A percentile compares a stretch with the other conserved stretches of the same genome.
phyloP scores from a whole-genome alignment of 331 rosid genomes.

The Phaseolus coccineus region DNA sequence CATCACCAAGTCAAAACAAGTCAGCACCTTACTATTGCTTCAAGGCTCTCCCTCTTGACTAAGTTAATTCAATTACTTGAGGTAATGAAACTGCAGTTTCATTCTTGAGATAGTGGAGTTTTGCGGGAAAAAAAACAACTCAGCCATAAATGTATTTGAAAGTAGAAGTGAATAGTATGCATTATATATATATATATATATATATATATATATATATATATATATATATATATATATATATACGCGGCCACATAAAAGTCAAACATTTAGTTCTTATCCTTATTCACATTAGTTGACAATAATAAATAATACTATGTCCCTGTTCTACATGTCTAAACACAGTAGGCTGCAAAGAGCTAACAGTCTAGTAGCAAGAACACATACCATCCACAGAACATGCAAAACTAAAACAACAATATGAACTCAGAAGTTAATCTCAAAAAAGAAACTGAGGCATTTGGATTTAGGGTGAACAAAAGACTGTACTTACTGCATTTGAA shows the following conservation, averaged over 20 bases:
- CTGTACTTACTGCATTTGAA: slow-evolving; percentile 61
- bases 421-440: slow-evolving; percentile 22
- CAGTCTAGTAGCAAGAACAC: slow-evolving; percentile 29
- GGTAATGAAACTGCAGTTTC: background rate
- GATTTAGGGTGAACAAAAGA: slow-evolving; percentile 28
- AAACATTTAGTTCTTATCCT: background rate
- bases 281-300: slow-evolving; percentile 3
- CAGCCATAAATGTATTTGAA: background rate
- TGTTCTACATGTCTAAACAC: slow-evolving; percentile 18
- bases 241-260: background rate
- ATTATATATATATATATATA: too few species aligned
- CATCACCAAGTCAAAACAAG: background rate
- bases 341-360: slow-evolving; percentile 4
- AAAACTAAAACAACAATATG: slow-evolving; percentile 20
- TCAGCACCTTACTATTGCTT: background rate
- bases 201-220: too few species aligned
- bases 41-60: background rate
- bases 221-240: too few species aligned
- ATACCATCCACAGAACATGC: background rate
- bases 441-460: background rate
- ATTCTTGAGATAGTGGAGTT: slow-evolving; percentile 10
- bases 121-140: background rate
- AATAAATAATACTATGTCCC: background rate
- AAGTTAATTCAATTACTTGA: background rate
- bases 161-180: too few species aligned